Evolutionary conservation across 1,284 basidiomycete species (phyloP), one percentile per base, ranked within the genome.

Genomic region (Ganoderma lucidum): DNA sequence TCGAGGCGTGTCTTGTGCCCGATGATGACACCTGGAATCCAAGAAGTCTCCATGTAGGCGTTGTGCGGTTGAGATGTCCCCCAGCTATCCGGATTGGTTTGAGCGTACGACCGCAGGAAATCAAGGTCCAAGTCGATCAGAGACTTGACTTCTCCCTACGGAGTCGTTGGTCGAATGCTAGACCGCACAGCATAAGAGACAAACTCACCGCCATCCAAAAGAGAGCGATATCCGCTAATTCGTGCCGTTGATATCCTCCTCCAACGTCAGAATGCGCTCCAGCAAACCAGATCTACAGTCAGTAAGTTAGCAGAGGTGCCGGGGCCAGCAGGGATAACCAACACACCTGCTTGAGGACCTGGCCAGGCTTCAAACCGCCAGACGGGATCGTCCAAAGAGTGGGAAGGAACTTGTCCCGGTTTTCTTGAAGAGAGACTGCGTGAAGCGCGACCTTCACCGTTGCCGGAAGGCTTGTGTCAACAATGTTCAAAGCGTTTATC

Each of bases 381-480:
- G 48, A 53, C 6, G 48, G 23, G 10, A 14, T 53, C 48, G 48
- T 53, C 23, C 48, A 53, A 12, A 53, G 23, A 28, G 48, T 53
- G 23, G 48, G 48, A 53, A 53, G 48, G 48, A 30, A 53, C 12
- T 30, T 53, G 23, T 53, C 23, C 48, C 48, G 48, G 14, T 53
- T 53, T 23, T 53, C 48, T 53, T 53, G 48, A 9, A 53, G 12
- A 14, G 48, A 53, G 12, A 53, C 3, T 4, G 48, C 23, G n/a
- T 53, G 48, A 53, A 53, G 48, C 23, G 48, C 48, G 28, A 53
- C 48, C 23, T 53, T 53, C 23, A 53, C 23, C 28, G 48, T 53
- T 4, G 48, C 12, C 48, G 48, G 48, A 53, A 53, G 23, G 28
- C 23, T 53, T 4, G 48, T 53, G 23, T 53, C 48, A 10, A 5